Conservation (phyloP, 768 basidiomycete genomes). For the Agaricus subrufescens region DNA sequence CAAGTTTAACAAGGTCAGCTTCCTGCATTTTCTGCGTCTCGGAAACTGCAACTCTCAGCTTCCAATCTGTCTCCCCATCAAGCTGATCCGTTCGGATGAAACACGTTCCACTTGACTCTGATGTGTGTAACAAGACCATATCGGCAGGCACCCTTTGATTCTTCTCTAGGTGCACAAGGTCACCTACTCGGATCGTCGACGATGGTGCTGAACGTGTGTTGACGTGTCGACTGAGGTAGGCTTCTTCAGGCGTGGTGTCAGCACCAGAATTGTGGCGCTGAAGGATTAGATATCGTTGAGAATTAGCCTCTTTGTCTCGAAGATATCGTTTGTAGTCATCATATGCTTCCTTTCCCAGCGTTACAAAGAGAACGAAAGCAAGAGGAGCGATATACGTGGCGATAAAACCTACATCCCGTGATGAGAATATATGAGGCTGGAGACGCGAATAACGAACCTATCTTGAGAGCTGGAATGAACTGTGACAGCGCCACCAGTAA, state of each 20-base stretch:
- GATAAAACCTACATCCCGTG: constrained; percentile 67
- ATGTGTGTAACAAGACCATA: constrained; percentile 82
- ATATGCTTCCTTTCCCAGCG: constrained; percentile 98
- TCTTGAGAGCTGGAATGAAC: constrained; percentile 93
- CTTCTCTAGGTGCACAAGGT: constrained; percentile 90
- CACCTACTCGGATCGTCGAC: constrained; percentile 84
- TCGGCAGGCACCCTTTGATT: constrained; percentile 97
- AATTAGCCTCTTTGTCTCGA: constrained; percentile 93
- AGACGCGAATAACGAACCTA: constrained; percentile 50
- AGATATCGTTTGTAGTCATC: constrained; percentile 95
- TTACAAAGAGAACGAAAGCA: constrained; percentile 90
- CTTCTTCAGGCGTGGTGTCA: constrained; percentile 32
- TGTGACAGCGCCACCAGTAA: constrained; percentile 94
- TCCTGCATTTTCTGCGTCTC: constrained; percentile 71
- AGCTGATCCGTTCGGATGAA: constrained; percentile 98
- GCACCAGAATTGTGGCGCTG: constrained; percentile 40
- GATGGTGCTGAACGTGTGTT: constrained; percentile 79
- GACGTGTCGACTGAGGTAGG: constrained; percentile 40
- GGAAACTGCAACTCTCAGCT: constrained; percentile 84
- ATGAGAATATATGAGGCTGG: not conserved
- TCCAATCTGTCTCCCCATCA: constrained; percentile 99
- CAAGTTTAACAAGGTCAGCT: constrained; percentile 53
- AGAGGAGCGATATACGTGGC: constrained; percentile 94
- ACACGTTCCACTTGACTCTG: constrained; percentile 87
- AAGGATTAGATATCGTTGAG: constrained; percentile 84